A percentile compares a stretch with the other conserved stretches of the same genome.
Conservation (phyloP, 495 filamentous ascomycete genomes). For the Aspergillus nidulans region DNA sequence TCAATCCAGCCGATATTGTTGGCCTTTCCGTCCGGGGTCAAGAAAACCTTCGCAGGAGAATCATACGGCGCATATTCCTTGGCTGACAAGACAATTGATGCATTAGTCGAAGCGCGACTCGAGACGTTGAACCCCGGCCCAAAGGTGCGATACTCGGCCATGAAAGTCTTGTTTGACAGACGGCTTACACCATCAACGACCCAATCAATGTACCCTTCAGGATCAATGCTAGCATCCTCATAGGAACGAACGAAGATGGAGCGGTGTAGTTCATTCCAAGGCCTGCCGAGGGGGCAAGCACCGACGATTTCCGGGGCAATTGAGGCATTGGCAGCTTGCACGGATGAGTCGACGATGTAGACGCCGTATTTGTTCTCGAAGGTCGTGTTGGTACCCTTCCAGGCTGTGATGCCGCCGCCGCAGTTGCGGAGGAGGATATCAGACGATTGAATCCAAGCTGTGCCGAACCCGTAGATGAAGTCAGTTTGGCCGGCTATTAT, state of each 20-base stretch:
- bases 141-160: conserved; percentile 51
- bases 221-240: conserved; percentile 48
- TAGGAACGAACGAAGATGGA: conserved; percentile 50
- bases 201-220: conserved; percentile 55
- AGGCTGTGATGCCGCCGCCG: conserved; percentile 61
- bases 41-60: conserved; percentile 51
- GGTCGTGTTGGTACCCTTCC: conserved; percentile 63
- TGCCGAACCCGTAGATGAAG: conserved; percentile 54
- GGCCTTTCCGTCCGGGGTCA: conserved; percentile 40
- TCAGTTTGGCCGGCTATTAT: conserved; percentile 59
- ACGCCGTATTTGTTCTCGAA: conserved; percentile 59
- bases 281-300: conserved; percentile 53
- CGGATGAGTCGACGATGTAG: conserved; percentile 50
- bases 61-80: conserved; percentile 39
- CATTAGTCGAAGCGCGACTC: conserved; percentile 35
- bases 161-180: conserved; percentile 43
- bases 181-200: conserved; percentile 30
- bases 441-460: conserved; percentile 43
- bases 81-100: conserved; percentile 39
- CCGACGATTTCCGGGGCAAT: conserved; percentile 41
- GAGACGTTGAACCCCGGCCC: conserved; percentile 54
- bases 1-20: conserved; percentile 55
- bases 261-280: conserved; percentile 54
- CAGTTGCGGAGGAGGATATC: conserved; percentile 47
- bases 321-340: conserved; percentile 48